Percentiles rank a stretch among this genome's conserved stretches.
Conservation (phyloP, 164 flowering plant species). For the Litsea cubeba region DNA sequence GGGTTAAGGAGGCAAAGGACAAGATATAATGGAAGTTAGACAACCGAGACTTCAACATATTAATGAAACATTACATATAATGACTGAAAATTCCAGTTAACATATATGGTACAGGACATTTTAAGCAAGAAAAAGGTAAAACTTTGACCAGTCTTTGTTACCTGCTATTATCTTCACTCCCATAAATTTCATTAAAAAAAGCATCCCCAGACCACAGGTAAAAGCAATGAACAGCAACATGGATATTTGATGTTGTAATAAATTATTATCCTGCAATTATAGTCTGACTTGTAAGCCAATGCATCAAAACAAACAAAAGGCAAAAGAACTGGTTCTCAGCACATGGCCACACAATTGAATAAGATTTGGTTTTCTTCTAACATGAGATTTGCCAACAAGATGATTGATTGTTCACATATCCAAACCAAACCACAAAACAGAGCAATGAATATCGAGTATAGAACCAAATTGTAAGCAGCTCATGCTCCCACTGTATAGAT, state of each 20-base stretch:
- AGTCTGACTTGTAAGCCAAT: conserved; percentile 2
- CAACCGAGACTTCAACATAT: too few relatives aligned
- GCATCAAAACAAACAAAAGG: neutral
- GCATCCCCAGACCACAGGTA: conserved; percentile 68
- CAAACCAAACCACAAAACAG: neutral
- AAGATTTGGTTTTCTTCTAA: too few relatives aligned
- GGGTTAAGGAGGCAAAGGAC: too few relatives aligned
- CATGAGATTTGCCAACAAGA: too few relatives aligned
- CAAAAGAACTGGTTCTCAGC: too few relatives aligned
- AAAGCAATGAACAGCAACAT: conserved; percentile 78
- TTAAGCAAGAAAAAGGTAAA: too few relatives aligned
- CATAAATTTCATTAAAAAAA: conserved; percentile 57
- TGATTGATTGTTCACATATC: neutral
- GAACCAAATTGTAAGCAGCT: neutral
- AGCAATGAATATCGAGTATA: neutral
- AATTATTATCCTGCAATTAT: conserved; percentile 63
- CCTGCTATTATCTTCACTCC: conserved; percentile 73
- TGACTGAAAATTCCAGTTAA: too few relatives aligned
- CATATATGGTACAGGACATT: too few relatives aligned
- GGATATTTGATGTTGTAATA: conserved; percentile 87
- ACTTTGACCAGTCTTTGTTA: conserved; percentile 20
- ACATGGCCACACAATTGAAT: too few relatives aligned
- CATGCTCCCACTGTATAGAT: neutral
- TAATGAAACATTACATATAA: too few relatives aligned
- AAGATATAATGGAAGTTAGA: too few relatives aligned